Evolutionary conservation across 306 rosid species (phyloP).

Genomic region (Inga laurina): DNA sequence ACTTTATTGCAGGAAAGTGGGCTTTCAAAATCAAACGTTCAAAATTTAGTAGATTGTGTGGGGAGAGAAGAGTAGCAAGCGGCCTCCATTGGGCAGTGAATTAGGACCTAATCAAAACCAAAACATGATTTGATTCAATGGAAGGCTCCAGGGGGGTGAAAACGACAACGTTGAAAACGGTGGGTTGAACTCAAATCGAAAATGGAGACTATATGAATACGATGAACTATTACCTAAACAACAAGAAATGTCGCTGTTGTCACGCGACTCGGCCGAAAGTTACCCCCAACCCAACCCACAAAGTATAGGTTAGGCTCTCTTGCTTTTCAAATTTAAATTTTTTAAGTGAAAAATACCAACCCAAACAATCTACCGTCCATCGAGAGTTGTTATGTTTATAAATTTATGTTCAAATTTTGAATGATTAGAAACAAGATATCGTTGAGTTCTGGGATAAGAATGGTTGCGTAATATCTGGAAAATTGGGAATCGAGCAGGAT

Average conservation of each 20-base stretch:
- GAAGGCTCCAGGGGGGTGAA: not conserved
- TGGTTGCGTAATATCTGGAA: not conserved
- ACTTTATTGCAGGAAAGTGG: not conserved
- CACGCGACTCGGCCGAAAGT: constrained; percentile 61
- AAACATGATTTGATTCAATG: not conserved
- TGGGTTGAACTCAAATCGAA: constrained; percentile 26
- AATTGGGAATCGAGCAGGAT: constrained; percentile 25
- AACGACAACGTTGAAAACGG: constrained; percentile 32
- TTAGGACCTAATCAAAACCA: not conserved
- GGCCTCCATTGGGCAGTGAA: not conserved
- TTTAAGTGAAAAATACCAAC: not conserved
- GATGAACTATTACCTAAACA: constrained; percentile 46
- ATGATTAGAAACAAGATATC: not conserved
- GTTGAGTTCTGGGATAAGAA: constrained; percentile 8
- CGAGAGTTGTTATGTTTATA: not conserved
- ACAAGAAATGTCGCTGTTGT: constrained; percentile 55
- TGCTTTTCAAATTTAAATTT: constrained; percentile 20
- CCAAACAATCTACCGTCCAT: not conserved
- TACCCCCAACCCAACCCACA: constrained; percentile 29
- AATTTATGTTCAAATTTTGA: not conserved
- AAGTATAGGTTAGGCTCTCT: constrained; percentile 15
- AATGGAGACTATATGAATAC: not conserved
- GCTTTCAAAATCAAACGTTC: not conserved
- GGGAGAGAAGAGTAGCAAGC: not conserved
- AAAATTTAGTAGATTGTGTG: not conserved